Evolutionary conservation across 306 rosid genomes (phyloP), one percentile per base, ranked within the genome.

Genomic region (Vachellia collinsii): DNA sequence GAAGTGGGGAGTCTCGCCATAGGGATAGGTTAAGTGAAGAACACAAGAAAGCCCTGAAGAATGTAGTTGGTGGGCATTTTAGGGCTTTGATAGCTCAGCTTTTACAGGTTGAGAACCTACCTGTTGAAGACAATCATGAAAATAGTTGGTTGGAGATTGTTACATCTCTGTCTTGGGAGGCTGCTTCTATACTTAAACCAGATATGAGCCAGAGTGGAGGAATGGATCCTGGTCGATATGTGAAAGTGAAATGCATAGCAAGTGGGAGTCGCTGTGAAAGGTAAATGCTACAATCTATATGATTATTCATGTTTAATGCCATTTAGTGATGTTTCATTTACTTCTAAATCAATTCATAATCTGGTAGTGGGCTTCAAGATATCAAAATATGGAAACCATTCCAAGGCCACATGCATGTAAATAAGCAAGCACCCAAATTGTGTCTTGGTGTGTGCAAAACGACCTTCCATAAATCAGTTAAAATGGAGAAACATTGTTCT

Each of bases 171-270:
- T 93, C 99, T 58, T 96, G 97, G 97, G 99, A 96, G 86, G 99
- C 97, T 75, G 99, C 99, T 78, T 84, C 97, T 42, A 83, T 92
- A 70, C 81, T 96, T 76, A 96, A 93, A 86, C 99, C 99, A 80
- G 97, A 96, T 89, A 96, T 70, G 87, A 96, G 99, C 88, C 88
- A 81, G 78, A 84, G 98, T 70, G 99, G 99, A 64, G 94, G 97
- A 74, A 96, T 96, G 99, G 98, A 96, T 83, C 99, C 97, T 10
- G 97, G 97, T 84, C 94, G 97, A 76, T 92, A 93, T 79, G 97
- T 90, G 61, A 96, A 96, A 90, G 91, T 96, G 76, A 96, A 96
- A 88, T 93, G 97, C 87, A 77, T 96, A 82, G 97, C 97, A 79
- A 88, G 90, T 65, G 99, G 99, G 79, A 80, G 72, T 75, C 91